Base-by-base conservation (phyloP, 108 stramenopile species). In the Halocafeteria seosinensis region DNA sequence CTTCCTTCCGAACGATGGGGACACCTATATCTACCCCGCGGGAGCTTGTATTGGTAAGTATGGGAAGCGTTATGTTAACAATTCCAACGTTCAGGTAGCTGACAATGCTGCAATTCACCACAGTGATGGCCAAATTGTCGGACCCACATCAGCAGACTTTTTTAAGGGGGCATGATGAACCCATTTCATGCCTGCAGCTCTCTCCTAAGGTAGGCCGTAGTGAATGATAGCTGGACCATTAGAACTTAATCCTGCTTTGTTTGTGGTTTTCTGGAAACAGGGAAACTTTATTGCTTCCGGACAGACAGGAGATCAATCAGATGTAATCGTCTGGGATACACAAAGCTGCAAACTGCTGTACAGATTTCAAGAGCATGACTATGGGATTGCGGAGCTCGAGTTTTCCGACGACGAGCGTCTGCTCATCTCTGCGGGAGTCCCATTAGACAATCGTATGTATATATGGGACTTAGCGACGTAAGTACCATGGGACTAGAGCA, bases 321-420 rank as follows among this genome's bases (percentile, higher is more conserved):
- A 69, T 37, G 50, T 69, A 8, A 6, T 62, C 9, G 50, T 69
- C 1, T 69, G 61, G 60, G 68, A 69, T 3, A 9, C 31, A 4
- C 11, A 9, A 5, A 5, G 57, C 25, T 3, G 12, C n/a, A 12
- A 34, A 50, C 3, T 69, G 26, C 17, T 69, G 17, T 69, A 69
- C 32, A 9, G 68, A 24, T 63, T 69, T 62, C 63, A 69, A 28
- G 68, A 69, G 68, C 68, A 69, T 37, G 68, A 69, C 21, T 34
- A 63, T 37, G 37, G 29, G 9, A 4, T 69, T 34, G 29, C 32
- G 3, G 24, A 47, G 29, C n/a, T 69, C 3, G 68, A 62, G 1
- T 63, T 69, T 24, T 63, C 62, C 2, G 63, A 69, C 24, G 68
- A 69, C 52, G 68, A 35, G 35, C 35, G 61, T 26, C 25, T 69